Evolutionary conservation across 1,284 basidiomycete species (phyloP).

Genomic region (Cryptococcus jaspeensis): DNA sequence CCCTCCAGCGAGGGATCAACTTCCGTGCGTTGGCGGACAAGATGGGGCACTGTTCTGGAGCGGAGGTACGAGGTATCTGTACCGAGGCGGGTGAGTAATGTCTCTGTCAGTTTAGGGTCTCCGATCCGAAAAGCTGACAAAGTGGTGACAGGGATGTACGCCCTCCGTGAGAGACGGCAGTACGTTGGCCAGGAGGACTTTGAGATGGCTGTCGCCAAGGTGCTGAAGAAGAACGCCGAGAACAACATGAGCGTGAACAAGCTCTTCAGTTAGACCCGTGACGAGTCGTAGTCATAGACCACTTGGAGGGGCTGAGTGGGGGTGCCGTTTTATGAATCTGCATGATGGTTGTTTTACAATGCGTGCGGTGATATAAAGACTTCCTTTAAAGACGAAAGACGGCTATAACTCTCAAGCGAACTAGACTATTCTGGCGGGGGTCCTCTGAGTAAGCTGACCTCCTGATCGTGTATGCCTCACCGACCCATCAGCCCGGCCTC

Average conservation of each 20-base stretch:
- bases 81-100: conserved; percentile 81
- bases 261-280: conserved; percentile 59
- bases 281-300: not conserved
- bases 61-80: conserved; percentile 96
- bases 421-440: not conserved
- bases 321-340: not conserved
- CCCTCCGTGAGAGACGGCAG: conserved; percentile 87
- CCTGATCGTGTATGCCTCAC: too few relatives aligned
- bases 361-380: not conserved
- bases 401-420: not conserved
- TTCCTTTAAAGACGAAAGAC: not conserved
- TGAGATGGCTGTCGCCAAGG: conserved; percentile 96
- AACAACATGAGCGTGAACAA: conserved; percentile 86
- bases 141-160: conserved; percentile 80
- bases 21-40: conserved; percentile 92
- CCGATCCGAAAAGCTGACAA: not conserved
- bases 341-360: conserved; percentile 1
- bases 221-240: conserved; percentile 89
- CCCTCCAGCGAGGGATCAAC: conserved; percentile 95
- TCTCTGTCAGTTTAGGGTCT: conserved; percentile 8
- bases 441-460: too few relatives aligned
- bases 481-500: too few relatives aligned
- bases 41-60: conserved; percentile 98
- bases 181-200: conserved; percentile 99
- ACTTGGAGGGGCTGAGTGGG: not conserved